Evolutionary conservation across 2,329 filamentous ascomycete genomes (phyloP).

Genomic region (Delphinella strobiligena): DNA sequence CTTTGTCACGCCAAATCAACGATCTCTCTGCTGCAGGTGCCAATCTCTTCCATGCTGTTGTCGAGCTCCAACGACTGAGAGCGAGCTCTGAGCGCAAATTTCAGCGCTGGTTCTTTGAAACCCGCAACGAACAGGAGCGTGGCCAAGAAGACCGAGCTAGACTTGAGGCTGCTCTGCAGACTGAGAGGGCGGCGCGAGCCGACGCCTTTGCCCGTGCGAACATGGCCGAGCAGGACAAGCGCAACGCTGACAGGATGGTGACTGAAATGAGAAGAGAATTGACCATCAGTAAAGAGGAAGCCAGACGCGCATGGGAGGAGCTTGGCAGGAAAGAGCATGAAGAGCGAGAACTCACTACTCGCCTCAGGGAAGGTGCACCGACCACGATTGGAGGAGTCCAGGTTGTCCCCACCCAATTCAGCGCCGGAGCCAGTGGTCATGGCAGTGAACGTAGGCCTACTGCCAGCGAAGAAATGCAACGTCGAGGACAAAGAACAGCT

Average conservation of each 20-base stretch:
- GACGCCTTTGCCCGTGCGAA: constrained; percentile 56
- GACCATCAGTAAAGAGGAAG: constrained; percentile 90
- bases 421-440: constrained; percentile 39
- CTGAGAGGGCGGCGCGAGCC: constrained; percentile 58
- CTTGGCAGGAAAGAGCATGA: constrained; percentile 85
- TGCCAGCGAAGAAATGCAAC: constrained; percentile 12
- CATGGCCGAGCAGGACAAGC: constrained; percentile 55
- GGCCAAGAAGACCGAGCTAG: constrained; percentile 71
- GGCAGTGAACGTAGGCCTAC: constrained; percentile 31
- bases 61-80: constrained; percentile 84
- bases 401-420: constrained; percentile 81
- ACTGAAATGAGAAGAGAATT: constrained; percentile 86
- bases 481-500: constrained; percentile 15
- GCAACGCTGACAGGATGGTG: constrained; percentile 63
- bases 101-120: constrained; percentile 97
- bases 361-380: constrained; percentile 76
- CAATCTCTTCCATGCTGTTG: constrained; percentile 94
- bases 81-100: constrained; percentile 96
- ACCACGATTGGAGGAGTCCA: constrained; percentile 88
- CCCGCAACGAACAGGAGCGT: constrained; percentile 74
- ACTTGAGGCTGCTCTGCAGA: constrained; percentile 61
- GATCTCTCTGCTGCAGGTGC: constrained; percentile 95
- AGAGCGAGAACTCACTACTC: constrained; percentile 74
- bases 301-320: constrained; percentile 92
- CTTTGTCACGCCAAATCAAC: constrained; percentile 86